These are phyloP conservation scores for Botrytis cinerea DNA, from an alignment of 2,329 filamentous ascomycete species.

Conservation along the genomic window DNA sequence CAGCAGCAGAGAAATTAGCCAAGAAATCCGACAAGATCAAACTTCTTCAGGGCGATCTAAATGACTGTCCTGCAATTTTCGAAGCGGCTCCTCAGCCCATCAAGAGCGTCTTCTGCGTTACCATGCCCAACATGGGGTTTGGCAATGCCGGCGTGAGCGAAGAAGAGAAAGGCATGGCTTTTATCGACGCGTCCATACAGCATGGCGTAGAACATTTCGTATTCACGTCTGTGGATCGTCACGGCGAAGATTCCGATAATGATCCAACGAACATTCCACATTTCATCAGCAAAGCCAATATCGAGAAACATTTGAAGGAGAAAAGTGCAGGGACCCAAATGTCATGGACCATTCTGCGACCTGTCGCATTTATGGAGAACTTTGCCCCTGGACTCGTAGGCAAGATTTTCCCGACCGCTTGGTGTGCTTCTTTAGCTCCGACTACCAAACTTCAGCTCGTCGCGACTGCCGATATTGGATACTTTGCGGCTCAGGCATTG, in stretches of 20 bases:
- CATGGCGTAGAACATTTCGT: slow-evolving; percentile 56
- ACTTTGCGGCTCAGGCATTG: slow-evolving; percentile 50
- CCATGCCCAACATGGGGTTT: slow-evolving; percentile 33
- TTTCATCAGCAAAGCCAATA: slow-evolving; percentile 56
- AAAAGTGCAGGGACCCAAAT: slow-evolving; percentile 47
- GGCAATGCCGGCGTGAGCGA: slow-evolving; percentile 38
- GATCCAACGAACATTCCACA: slow-evolving; percentile 54
- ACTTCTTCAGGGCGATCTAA: slow-evolving; percentile 58
- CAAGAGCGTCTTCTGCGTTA: slow-evolving; percentile 63
- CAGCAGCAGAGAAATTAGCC: slow-evolving; percentile 51
- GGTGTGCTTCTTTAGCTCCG: slow-evolving; percentile 37
- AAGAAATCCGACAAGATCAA: slow-evolving; percentile 50
- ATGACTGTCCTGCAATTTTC: slow-evolving; percentile 54
- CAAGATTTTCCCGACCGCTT: slow-evolving; percentile 39
- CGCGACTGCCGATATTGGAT: slow-evolving; percentile 48
- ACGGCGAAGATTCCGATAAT: slow-evolving; percentile 48
- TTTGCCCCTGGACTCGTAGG: slow-evolving; percentile 33
- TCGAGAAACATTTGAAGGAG: slow-evolving; percentile 56
- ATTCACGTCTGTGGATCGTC: slow-evolving; percentile 59
- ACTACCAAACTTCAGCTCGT: slow-evolving; percentile 47
- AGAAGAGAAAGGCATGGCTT: slow-evolving; percentile 52
- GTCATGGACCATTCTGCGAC: slow-evolving; percentile 58
- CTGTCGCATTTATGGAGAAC: slow-evolving; percentile 58
- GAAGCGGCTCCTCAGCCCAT: slow-evolving; percentile 43
- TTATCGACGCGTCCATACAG: slow-evolving; percentile 54